These are phyloP conservation scores for Boletus rex-veris DNA, from an alignment of 768 basidiomycete species.

Conservation along the genomic window DNA sequence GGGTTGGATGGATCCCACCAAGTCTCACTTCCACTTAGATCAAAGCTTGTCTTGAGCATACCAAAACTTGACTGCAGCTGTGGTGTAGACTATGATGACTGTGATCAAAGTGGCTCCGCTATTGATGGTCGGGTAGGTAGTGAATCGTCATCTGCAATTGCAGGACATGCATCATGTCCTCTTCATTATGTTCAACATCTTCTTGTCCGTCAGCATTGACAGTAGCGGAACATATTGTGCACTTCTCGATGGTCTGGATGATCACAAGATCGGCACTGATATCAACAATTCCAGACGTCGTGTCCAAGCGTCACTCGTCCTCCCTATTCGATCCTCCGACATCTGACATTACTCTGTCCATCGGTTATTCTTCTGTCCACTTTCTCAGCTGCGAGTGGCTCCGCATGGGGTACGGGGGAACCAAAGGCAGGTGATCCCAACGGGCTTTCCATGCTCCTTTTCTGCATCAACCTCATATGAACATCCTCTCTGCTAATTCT, in stretches of 20 bases:
- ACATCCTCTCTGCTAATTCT: too few relatives aligned
- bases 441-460: too few relatives aligned
- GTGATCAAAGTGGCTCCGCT: conserved; percentile 4
- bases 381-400: too few relatives aligned
- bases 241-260: conserved; percentile 46
- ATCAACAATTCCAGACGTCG: conserved; percentile 34
- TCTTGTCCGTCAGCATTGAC: neutral
- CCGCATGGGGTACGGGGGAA: too few relatives aligned
- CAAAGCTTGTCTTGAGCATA: conserved; percentile 16
- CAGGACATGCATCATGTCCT: neutral
- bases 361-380: too few relatives aligned
- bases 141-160: neutral
- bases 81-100: neutral
- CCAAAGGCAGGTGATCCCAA: too few relatives aligned
- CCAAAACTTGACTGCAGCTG: conserved; percentile 11
- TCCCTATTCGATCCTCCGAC: conserved; percentile 10
- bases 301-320: conserved; percentile 39
- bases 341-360: neutral
- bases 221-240: conserved; percentile 21
- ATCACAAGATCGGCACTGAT: conserved; percentile 50
- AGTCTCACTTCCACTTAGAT: conserved; percentile 33
- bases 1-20: conserved; percentile 51
- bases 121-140: neutral
- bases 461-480: too few relatives aligned
- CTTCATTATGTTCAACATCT: neutral